A percentile compares a stretch with the other conserved stretches of the same genome.
Evolutionary conservation across 2,329 filamentous ascomycete species (phyloP).

Genomic region (Venturia pyrina): DNA sequence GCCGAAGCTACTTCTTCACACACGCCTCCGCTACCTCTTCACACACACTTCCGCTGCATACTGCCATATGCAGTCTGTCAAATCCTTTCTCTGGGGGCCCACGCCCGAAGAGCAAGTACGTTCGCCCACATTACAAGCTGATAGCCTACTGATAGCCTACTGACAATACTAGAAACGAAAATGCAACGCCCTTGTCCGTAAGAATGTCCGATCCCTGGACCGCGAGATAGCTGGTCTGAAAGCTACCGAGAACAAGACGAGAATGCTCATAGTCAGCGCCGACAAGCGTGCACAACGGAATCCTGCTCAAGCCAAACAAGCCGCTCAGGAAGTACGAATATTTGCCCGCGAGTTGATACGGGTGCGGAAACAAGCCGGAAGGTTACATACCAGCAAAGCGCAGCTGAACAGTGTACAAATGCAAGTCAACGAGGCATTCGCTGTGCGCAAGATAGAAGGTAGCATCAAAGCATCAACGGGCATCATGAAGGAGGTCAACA

Average conservation of each 20-base stretch:
- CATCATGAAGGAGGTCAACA: constrained; percentile 96
- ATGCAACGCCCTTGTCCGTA: constrained; percentile 82
- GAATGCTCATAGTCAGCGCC: constrained; percentile 72
- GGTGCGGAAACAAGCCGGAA: constrained; percentile 61
- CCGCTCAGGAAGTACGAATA: constrained; percentile 69
- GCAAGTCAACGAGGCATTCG: constrained; percentile 96
- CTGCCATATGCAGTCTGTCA: constrained; percentile 69
- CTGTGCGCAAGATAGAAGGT: constrained; percentile 89
- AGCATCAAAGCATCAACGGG: constrained; percentile 76
- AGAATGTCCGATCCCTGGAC: constrained; percentile 88
- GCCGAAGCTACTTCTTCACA: too few relatives aligned
- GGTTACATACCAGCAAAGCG: constrained; percentile 78
- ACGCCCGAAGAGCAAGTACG: constrained; percentile 86
- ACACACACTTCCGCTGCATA: not conserved
- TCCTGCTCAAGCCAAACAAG: constrained; percentile 68
- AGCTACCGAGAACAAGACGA: constrained; percentile 63
- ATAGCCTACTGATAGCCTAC: not conserved
- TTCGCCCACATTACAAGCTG: not conserved
- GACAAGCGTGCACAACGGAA: constrained; percentile 53
- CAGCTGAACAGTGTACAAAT: constrained; percentile 89
- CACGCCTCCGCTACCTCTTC: too few relatives aligned
- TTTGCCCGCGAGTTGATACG: constrained; percentile 84
- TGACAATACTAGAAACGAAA: constrained; percentile 72
- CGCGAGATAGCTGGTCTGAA: constrained; percentile 78
- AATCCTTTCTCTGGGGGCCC: constrained; percentile 78